phyloP scores from a whole-genome alignment of 1,284 basidiomycete species.

The Malassezia sp. region DNA sequence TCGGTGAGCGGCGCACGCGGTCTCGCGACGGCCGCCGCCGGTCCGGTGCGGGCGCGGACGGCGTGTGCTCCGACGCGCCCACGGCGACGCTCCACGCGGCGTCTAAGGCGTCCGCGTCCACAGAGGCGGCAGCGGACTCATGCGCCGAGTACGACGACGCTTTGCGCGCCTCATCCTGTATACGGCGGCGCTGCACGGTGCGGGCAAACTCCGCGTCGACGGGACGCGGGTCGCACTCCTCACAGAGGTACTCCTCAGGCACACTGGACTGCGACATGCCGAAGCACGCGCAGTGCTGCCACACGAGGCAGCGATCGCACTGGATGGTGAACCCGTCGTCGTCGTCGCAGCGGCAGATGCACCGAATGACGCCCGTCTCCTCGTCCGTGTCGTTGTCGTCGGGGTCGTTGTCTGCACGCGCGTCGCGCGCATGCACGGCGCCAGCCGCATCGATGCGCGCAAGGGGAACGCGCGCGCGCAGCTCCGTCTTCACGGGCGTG shows the following conservation, averaged over 20 bases:
- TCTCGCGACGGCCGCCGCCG: background rate
- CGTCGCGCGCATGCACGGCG: too few species aligned
- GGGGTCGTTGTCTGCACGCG: background rate
- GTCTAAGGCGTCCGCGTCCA: constrained; percentile 5
- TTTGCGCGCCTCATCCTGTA: constrained; percentile 38
- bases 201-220: constrained; percentile 38
- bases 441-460: too few species aligned
- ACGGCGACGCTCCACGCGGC: constrained; percentile 7
- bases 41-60: background rate
- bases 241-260: constrained; percentile 56
- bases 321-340: constrained; percentile 88
- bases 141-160: background rate
- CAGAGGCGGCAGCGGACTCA: background rate
- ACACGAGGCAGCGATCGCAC: constrained; percentile 74
- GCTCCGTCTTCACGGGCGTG: too few species aligned
- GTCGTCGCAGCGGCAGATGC: constrained; percentile 60
- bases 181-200: constrained; percentile 32
- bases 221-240: constrained; percentile 45
- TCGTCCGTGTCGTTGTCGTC: constrained; percentile 32
- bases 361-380: constrained; percentile 47
- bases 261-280: constrained; percentile 51
- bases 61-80: background rate
- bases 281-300: constrained; percentile 84
- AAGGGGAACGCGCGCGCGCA: too few species aligned
- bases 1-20: background rate